Conservation (phyloP, 1,139 yeast genomes). For the Saccharomyces hybrid region DNA sequence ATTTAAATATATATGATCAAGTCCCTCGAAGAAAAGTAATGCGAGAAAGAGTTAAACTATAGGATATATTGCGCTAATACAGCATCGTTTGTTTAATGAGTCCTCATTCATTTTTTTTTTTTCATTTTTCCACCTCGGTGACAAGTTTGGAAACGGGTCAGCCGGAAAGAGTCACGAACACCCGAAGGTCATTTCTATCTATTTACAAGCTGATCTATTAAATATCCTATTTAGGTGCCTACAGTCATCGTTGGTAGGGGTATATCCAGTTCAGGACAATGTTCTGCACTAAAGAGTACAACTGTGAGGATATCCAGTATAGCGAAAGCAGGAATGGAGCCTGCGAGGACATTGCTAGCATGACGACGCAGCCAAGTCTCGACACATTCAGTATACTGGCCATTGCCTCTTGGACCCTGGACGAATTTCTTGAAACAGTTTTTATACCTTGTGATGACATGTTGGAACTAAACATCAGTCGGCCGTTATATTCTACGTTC, state of each 20-base stretch:
- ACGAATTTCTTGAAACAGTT: conserved; percentile 17
- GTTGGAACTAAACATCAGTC: conserved; percentile 40
- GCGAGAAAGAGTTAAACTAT: neutral
- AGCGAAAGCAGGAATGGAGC: conserved; percentile 76
- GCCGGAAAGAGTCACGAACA: neutral
- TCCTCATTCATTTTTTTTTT: neutral
- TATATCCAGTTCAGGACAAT: conserved; percentile 57
- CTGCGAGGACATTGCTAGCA: conserved; percentile 79
- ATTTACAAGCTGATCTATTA: conserved; percentile 23
- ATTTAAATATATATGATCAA: neutral
- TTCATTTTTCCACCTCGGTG: neutral
- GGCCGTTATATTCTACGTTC: conserved; percentile 72
- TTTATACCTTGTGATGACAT: conserved; percentile 29
- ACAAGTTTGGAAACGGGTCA: neutral
- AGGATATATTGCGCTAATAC: neutral
- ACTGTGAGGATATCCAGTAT: conserved; percentile 83
- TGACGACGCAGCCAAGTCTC: conserved; percentile 64
- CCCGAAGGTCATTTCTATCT: neutral
- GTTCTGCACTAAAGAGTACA: conserved; percentile 69
- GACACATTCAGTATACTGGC: conserved; percentile 50
- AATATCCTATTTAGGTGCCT: neutral
- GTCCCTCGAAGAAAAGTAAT: neutral
- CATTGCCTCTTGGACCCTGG: conserved; percentile 31
- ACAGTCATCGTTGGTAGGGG: conserved; percentile 36
- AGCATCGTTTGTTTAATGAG: neutral